phyloP scores from a whole-genome alignment of 306 rosid species.

The Corylus americana region DNA sequence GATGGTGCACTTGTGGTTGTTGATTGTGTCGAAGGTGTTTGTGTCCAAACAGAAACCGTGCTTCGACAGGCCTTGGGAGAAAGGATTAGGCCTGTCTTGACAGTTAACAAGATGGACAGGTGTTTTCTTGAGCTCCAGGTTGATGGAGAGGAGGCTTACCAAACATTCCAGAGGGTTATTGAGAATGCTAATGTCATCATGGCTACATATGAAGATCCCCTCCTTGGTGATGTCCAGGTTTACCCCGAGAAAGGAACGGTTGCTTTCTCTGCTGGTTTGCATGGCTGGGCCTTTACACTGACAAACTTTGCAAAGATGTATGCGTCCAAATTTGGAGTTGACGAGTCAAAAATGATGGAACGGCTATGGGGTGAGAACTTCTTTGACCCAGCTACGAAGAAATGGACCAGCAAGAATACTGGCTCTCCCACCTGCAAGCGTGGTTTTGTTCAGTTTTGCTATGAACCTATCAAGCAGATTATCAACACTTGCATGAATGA shows the following conservation, averaged over 20 bases:
- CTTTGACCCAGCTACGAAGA: conserved; percentile 62
- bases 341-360: conserved; percentile 70
- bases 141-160: conserved; percentile 81
- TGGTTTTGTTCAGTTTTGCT: conserved; percentile 88
- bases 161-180: conserved; percentile 61
- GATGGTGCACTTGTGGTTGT: conserved; percentile 86
- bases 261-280: conserved; percentile 96
- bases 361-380: conserved; percentile 68
- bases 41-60: conserved; percentile 80
- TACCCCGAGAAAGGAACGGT: conserved; percentile 96
- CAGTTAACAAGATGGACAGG: conserved; percentile 87
- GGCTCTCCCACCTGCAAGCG: conserved; percentile 55
- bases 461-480: conserved; percentile 89
- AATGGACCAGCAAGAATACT: conserved; percentile 57
- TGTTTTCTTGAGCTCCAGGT: conserved; percentile 86
- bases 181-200: conserved; percentile 84
- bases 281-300: conserved; percentile 92
- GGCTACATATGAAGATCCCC: conserved; percentile 95
- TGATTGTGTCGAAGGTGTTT: conserved; percentile 77
- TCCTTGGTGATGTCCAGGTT: conserved; percentile 82
- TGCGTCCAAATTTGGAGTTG: conserved; percentile 91
- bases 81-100: conserved; percentile 68
- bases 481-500: conserved; percentile 84
- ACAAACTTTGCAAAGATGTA: conserved; percentile 91
- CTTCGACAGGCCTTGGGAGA: conserved; percentile 82